Conservation (phyloP, 2,329 filamentous ascomycete genomes). For the Fusarium zealandicum region DNA sequence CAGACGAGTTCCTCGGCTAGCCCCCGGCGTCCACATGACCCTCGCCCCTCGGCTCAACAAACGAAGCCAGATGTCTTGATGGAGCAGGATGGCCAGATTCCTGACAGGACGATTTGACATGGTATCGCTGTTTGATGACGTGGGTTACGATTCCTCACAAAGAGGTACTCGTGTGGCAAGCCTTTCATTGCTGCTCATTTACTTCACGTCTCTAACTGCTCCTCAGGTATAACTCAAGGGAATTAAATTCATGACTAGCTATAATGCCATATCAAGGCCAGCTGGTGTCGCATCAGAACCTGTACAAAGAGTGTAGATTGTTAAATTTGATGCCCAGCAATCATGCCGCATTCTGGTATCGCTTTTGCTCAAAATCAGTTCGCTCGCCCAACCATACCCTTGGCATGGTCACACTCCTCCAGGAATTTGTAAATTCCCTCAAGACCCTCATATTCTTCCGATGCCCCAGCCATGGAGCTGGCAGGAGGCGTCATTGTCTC, state of each 20-base stretch:
- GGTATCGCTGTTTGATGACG: background rate
- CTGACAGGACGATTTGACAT: constrained; percentile 15
- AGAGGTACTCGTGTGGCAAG: too few relatives aligned
- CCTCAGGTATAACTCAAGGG: constrained; percentile 21
- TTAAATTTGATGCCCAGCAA: constrained; percentile 25
- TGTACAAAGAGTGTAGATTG: constrained; percentile 39
- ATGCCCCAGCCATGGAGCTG: constrained; percentile 54
- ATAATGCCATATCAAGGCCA: constrained; percentile 24
- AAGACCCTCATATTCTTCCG: constrained; percentile 61
- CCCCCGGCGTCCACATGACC: background rate
- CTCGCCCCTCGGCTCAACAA: constrained; percentile 9
- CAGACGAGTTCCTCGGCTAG: constrained; percentile 3
- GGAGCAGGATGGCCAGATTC: constrained; percentile 17
- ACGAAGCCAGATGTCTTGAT: constrained; percentile 19
- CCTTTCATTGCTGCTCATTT: too few relatives aligned
- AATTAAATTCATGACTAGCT: constrained; percentile 34
- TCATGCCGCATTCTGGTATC: constrained; percentile 29
- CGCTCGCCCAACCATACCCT: constrained; percentile 44
- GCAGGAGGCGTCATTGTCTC: constrained; percentile 57
- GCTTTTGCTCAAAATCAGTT: constrained; percentile 29
- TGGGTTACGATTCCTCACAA: too few relatives aligned
- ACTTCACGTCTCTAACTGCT: background rate
- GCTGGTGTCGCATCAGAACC: constrained; percentile 24
- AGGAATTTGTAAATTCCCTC: constrained; percentile 66
- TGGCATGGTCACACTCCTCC: constrained; percentile 62